Evolutionary conservation across 371 early-diverging fungal genomes (phyloP).

Genomic region (Mortierella sp.): DNA sequence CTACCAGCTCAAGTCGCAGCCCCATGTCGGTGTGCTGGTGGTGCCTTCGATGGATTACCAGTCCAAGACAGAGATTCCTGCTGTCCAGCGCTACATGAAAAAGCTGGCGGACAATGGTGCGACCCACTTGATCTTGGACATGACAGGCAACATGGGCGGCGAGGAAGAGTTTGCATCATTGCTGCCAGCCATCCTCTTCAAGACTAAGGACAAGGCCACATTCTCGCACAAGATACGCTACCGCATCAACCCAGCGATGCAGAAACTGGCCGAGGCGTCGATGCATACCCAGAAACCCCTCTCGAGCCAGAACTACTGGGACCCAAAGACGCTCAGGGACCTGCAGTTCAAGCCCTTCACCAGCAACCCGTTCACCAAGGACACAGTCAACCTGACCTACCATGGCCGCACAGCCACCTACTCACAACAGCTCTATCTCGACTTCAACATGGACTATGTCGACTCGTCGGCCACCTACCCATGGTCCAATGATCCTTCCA

Average conservation of each 20-base stretch:
- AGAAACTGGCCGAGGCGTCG: slow-evolving; percentile 4
- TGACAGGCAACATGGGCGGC: slow-evolving; percentile 20
- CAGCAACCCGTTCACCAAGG: slow-evolving; percentile 1
- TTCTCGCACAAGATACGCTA: slow-evolving; percentile 2
- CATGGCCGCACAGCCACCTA: slow-evolving; percentile 9
- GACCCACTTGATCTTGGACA: slow-evolving; percentile 24
- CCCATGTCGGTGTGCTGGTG: slow-evolving; percentile 18
- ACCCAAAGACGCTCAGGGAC: background rate
- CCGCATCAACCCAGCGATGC: slow-evolving; percentile 12
- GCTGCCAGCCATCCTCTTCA: slow-evolving; percentile 17
- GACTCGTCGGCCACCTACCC: slow-evolving; percentile 7
- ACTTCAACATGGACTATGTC: background rate
- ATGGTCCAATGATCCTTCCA: slow-evolving; percentile 19
- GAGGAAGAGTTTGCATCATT: slow-evolving; percentile 3
- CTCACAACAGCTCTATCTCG: slow-evolving; percentile 10
- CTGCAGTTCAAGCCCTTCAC: background rate
- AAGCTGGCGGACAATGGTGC: slow-evolving; percentile 6
- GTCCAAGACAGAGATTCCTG: background rate
- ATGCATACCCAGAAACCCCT: background rate
- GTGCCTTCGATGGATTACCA: background rate
- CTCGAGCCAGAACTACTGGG: slow-evolving; percentile 4
- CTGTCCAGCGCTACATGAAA: background rate
- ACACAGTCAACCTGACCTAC: background rate
- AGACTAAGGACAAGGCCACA: slow-evolving; percentile 1
- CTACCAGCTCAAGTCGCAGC: slow-evolving; percentile 23